Conservation (phyloP, 345 rosid species). For the Reutealis trisperma region DNA sequence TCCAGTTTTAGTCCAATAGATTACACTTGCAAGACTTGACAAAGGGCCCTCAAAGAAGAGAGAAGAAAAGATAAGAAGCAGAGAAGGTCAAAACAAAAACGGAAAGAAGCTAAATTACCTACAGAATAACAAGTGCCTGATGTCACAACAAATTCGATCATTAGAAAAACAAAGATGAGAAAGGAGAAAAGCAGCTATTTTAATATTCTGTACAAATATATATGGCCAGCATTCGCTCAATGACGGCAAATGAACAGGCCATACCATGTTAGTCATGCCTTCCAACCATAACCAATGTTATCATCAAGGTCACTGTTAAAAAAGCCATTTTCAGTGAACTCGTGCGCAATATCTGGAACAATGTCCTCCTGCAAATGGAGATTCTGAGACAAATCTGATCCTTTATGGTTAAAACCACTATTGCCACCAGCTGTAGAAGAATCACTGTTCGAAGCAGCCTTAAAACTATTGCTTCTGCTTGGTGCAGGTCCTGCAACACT, state of each 20-base stretch:
- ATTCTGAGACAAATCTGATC: conserved; percentile 48
- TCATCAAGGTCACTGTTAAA: conserved; percentile 74
- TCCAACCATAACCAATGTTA: conserved; percentile 66
- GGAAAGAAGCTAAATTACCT: conserved; percentile 31
- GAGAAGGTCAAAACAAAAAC: background rate
- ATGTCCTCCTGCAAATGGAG: conserved; percentile 60
- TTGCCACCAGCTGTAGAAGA: conserved; percentile 54
- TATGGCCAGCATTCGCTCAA: conserved; percentile 23
- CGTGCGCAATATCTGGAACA: conserved; percentile 62
- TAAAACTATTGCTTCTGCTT: conserved; percentile 63
- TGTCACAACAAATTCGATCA: conserved; percentile 48
- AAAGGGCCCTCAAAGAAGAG: conserved; percentile 14
- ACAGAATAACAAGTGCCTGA: conserved; percentile 29
- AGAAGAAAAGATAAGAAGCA: conserved; percentile 1
- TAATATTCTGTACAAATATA: conserved; percentile 47
- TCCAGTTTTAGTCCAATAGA: conserved; percentile 42
- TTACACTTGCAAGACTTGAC: conserved; percentile 58
- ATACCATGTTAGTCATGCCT: conserved; percentile 46
- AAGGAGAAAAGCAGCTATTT: conserved; percentile 30
- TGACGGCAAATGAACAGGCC: conserved; percentile 23
- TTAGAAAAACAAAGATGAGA: conserved; percentile 14
- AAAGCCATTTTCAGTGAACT: conserved; percentile 57
- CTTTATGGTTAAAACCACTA: conserved; percentile 48
- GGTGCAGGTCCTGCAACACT: conserved; percentile 43
- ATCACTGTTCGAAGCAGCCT: conserved; percentile 59